Conservation (phyloP, 768 basidiomycete genomes). For the Pleurotus sapidus region DNA sequence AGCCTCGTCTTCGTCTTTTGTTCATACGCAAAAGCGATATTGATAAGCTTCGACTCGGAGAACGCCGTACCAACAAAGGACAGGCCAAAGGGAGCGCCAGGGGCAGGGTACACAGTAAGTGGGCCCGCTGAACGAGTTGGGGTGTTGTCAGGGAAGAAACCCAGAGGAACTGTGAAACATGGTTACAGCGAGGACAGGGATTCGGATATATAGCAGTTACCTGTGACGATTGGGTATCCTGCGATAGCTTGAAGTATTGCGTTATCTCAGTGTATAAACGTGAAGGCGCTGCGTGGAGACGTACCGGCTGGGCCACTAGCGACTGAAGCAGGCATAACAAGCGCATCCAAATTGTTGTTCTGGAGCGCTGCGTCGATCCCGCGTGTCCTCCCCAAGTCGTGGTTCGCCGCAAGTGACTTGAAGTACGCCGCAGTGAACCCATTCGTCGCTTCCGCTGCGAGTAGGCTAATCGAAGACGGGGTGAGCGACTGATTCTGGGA, state of each 20-base stretch:
- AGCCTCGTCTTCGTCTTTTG: constrained; percentile 56
- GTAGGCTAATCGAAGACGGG: constrained; percentile 33
- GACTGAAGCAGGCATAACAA: constrained; percentile 45
- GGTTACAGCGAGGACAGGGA: neutral
- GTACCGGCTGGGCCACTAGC: constrained; percentile 38
- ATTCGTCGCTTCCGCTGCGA: constrained; percentile 33
- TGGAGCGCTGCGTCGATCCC: constrained; percentile 56
- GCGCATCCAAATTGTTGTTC: constrained; percentile 44
- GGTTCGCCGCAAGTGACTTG: constrained; percentile 39
- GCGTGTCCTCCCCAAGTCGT: constrained; percentile 43
- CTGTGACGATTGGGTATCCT: constrained; percentile 48
- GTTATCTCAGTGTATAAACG: constrained; percentile 10
- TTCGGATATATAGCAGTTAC: neutral
- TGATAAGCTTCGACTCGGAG: constrained; percentile 54
- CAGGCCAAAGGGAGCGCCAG: constrained; percentile 59
- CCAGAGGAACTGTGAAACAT: constrained; percentile 46
- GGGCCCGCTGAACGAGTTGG: constrained; percentile 35
- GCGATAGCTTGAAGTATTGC: constrained; percentile 41
- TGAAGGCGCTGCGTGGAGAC: neutral
- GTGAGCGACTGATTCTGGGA: constrained; percentile 32
- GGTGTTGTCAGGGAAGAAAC: constrained; percentile 51
- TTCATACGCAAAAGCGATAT: constrained; percentile 64
- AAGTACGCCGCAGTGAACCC: constrained; percentile 44
- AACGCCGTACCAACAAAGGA: constrained; percentile 63
- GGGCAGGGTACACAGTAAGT: constrained; percentile 43